A percentile compares a stretch with the other conserved stretches of the same genome.
These are phyloP conservation scores for Trametes hirsuta DNA, from an alignment of 1,284 basidiomycete species.

Conservation along the genomic window DNA sequence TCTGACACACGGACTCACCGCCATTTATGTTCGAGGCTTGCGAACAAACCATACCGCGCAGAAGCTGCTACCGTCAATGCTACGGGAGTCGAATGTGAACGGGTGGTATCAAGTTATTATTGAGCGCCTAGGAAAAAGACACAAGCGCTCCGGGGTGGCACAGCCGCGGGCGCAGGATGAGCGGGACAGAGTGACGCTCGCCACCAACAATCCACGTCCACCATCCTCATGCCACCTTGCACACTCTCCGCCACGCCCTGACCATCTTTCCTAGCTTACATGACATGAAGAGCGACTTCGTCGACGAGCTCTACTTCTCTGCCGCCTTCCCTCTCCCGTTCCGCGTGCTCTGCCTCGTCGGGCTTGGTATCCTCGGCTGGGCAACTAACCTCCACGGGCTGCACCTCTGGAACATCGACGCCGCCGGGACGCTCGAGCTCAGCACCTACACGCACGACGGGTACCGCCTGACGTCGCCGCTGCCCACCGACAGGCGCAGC, in stretches of 20 bases:
- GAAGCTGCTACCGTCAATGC: too few relatives aligned
- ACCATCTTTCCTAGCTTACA: background rate
- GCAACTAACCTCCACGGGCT: constrained; percentile 89
- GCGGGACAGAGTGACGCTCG: constrained; percentile 1
- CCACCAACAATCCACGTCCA: background rate
- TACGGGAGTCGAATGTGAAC: too few relatives aligned
- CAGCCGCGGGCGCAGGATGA: constrained; percentile 6
- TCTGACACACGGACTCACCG: too few relatives aligned
- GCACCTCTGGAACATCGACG: constrained; percentile 75
- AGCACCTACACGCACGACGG: constrained; percentile 37
- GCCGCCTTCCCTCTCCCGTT: constrained; percentile 41
- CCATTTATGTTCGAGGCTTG: too few relatives aligned
- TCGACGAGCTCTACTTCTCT: constrained; percentile 33
- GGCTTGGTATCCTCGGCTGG: constrained; percentile 43
- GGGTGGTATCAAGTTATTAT: too few relatives aligned
- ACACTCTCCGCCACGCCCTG: constrained; percentile 2
- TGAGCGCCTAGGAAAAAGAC: background rate
- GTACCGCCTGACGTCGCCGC: constrained; percentile 35
- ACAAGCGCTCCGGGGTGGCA: constrained; percentile 4
- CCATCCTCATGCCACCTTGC: constrained; percentile 8
- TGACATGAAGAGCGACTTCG: constrained; percentile 24
- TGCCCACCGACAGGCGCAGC: constrained; percentile 34
- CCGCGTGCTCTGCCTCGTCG: constrained; percentile 43
- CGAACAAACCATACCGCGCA: too few relatives aligned
- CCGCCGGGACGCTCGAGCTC: constrained; percentile 67